Evolutionary conservation across 345 rosid species (phyloP).

Genomic region (Acer saccharum): DNA sequence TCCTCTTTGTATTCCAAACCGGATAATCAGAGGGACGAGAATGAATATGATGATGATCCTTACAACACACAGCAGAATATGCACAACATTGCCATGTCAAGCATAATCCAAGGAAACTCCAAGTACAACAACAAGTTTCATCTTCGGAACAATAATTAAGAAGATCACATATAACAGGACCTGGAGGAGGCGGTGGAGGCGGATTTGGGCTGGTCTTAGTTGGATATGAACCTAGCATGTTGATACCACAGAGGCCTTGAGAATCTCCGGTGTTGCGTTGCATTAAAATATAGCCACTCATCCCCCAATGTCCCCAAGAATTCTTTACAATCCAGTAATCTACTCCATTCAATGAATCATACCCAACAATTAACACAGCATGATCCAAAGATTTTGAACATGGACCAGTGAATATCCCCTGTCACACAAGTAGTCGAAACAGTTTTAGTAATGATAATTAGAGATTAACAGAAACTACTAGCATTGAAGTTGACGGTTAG

Average conservation of each 20-base stretch:
- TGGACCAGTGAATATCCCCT: slow-evolving; percentile 92
- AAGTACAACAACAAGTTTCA: neutral
- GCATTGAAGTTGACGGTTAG: slow-evolving; percentile 1
- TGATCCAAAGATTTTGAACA: slow-evolving; percentile 85
- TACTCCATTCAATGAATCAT: slow-evolving; percentile 67
- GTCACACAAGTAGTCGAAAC: slow-evolving; percentile 21
- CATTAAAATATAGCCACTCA: slow-evolving; percentile 76
- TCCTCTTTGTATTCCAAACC: slow-evolving; percentile 62
- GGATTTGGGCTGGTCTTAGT: slow-evolving; percentile 80
- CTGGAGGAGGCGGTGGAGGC: slow-evolving; percentile 75
- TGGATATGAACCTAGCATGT: slow-evolving; percentile 86
- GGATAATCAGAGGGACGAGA: slow-evolving; percentile 74
- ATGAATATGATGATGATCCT: slow-evolving; percentile 53
- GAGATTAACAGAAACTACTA: neutral
- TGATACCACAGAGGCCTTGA: slow-evolving; percentile 85
- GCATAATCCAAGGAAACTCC: neutral
- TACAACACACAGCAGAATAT: slow-evolving; percentile 75
- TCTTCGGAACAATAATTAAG: neutral
- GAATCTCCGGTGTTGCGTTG: slow-evolving; percentile 61
- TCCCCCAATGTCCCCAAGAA: slow-evolving; percentile 96
- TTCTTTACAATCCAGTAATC: slow-evolving; percentile 93
- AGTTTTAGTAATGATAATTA: slow-evolving; percentile 4
- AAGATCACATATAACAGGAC: slow-evolving; percentile 69
- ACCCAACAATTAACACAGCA: slow-evolving; percentile 90
- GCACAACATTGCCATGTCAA: slow-evolving; percentile 77